Evolutionary conservation across 306 rosid genomes (phyloP), one percentile per base, ranked within the genome.

Genomic region (Dalbergia cultrata): DNA sequence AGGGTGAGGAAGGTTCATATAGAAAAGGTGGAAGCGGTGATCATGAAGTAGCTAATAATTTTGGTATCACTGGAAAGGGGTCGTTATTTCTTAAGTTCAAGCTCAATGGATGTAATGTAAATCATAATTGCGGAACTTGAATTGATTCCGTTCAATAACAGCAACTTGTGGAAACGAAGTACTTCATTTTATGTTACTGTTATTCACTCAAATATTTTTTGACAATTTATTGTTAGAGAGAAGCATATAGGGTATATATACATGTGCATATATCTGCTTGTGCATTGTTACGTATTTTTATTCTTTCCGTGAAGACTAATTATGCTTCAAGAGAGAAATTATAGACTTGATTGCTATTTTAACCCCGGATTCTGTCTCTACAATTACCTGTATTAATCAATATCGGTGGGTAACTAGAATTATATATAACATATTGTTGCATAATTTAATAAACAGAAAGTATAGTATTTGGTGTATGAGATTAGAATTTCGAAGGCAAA

Each of bases 61-160:
- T 58, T 67, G 72, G 77, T 77, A 22, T 53, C 66, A 14, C 52
- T 75, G 68, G 47, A 52, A 61, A 53, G 58, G 76, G 74, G 54
- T 17, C 21, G 72, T 41, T n/a, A 76, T 64, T 53, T 14, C 49
- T 87, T 56, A 87, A 84, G 83, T 70, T 85, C 72, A 84, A 74
- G 74, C 35, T 85, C 64, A 61, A 67, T n/a, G 67, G 80, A 45
- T 67, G 53, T 50, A 74, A 67, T 78, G 62, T 70, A 31, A 67
- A 64, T 78, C 85, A 19, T 69, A 72, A 31, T 75, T 50, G 65
- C 12, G 39, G 37, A 70, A 43, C 74, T 47, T 41, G 37, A 43
- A 13, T 19, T 21, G 41, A 37, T 54, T 60, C 41, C 14, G n/a
- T 41, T 52, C 53, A 60, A 53, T 74, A 41, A 62, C 56, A 37